Evolutionary conservation across 176 grass and related monocot species (phyloP).

Genomic region (barley (Hordeum vulgare)): DNA sequence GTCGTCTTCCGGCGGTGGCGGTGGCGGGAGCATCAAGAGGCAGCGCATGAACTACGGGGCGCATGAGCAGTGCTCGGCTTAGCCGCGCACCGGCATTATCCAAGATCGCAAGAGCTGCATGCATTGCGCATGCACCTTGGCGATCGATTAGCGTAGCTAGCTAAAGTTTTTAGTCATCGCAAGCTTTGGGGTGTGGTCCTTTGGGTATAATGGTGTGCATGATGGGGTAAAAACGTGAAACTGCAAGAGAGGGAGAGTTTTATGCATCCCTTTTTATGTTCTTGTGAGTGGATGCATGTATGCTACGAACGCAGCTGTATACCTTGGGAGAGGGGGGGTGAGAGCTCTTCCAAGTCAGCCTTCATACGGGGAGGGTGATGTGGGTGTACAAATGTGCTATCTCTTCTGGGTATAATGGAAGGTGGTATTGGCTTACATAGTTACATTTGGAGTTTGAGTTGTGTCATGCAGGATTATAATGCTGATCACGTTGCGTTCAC

Average conservation of each 20-base stretch:
- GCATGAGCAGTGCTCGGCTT: constrained; percentile 42
- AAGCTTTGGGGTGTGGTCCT: constrained; percentile 3
- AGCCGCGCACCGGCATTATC: constrained; percentile 13
- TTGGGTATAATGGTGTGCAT: constrained; percentile 48
- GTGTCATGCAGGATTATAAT: too few species aligned
- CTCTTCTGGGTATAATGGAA: constrained; percentile 7
- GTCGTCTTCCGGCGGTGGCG: constrained; percentile 39
- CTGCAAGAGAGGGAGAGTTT: constrained; percentile 53
- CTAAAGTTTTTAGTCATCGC: not conserved
- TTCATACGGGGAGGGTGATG: not conserved
- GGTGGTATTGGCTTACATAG: not conserved
- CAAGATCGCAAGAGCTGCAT: not conserved
- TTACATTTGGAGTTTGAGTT: too few species aligned
- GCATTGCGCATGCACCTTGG: not conserved
- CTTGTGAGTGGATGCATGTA: not conserved
- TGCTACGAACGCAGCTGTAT: not conserved
- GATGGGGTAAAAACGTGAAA: not conserved
- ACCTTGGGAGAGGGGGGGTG: not conserved
- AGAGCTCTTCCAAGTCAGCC: not conserved
- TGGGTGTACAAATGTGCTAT: not conserved
- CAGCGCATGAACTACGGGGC: constrained; percentile 80
- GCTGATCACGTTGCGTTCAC: too few species aligned
- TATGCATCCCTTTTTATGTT: constrained; percentile 50
- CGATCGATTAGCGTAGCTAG: not conserved
- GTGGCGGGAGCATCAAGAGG: constrained; percentile 58